Percentiles rank a stretch among this genome's conserved stretches.
Evolutionary conservation across 202 grass and related monocot species (phyloP).

Genomic region (Brachypodium distachyon): DNA sequence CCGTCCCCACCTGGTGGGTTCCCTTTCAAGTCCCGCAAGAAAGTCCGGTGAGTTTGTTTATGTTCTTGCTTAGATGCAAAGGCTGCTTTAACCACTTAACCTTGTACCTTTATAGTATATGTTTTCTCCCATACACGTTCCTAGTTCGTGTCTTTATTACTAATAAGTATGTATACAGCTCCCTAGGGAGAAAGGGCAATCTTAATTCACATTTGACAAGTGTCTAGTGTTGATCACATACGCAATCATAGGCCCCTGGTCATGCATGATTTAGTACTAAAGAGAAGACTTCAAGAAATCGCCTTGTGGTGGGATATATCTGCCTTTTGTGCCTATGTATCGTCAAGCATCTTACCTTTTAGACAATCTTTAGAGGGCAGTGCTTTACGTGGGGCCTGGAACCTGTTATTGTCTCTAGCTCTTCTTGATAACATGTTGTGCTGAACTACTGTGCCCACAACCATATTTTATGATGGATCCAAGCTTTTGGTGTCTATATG

Average conservation of each 20-base stretch:
- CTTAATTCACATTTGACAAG: slow-evolving; percentile 14
- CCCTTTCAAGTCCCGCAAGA: slow-evolving; percentile 55
- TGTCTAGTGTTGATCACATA: slow-evolving; percentile 1
- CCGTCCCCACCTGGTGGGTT: slow-evolving; percentile 59
- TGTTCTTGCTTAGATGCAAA: slow-evolving; percentile 4
- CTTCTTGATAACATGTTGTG: not conserved
- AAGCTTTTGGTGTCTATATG: not conserved
- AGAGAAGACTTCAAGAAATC: not conserved
- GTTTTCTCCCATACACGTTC: not conserved
- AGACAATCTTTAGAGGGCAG: slow-evolving; percentile 12
- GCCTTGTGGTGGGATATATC: not conserved
- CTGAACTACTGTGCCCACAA: not conserved
- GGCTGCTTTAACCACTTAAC: slow-evolving; percentile 1
- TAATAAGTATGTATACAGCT: slow-evolving; percentile 14
- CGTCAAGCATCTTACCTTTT: slow-evolving; percentile 4
- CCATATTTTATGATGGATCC: slow-evolving; percentile 5
- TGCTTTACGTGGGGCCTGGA: slow-evolving; percentile 21
- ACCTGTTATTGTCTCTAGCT: not conserved
- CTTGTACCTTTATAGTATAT: slow-evolving; percentile 5
- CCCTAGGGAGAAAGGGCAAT: not conserved
- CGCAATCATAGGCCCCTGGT: not conserved
- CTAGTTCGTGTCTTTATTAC: slow-evolving; percentile 2
- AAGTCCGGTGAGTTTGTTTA: slow-evolving; percentile 43
- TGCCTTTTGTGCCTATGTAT: slow-evolving; percentile 16
- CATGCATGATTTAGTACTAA: slow-evolving; percentile 5